Evolutionary conservation across 2,329 filamentous ascomycete species (phyloP), one percentile per base, ranked within the genome.

Genomic region (Neofusicoccum sp.): DNA sequence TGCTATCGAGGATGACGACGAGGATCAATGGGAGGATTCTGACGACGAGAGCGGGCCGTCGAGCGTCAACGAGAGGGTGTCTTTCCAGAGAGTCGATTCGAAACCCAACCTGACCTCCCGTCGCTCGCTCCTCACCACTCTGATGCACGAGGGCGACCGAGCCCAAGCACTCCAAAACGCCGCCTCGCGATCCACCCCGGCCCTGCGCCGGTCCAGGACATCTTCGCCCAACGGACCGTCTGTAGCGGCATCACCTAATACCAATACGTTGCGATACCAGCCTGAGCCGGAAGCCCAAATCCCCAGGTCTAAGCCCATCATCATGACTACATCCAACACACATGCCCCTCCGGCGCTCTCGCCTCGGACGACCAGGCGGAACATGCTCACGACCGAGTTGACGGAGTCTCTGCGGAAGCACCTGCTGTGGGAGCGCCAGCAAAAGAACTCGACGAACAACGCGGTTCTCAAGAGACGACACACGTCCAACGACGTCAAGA

Each of bases 311-410:
- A 92, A 94, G 76, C 92, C 93, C 33, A 97, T 97, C 72, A 86
- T 89, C 71, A 86, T 89, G 72, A 89, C 87, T 12, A 85, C 89
- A 22, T 85, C 85, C n/a, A 88, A 88, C 63, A 81, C 81, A 5
- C 87, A 90, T 67, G 50, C 50, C 12, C 89, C 91, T 62, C 87
- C 88, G 33, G 91, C 92, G 1, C 84, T 97, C 67, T 98, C 95
- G 4, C 95, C 95, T 3, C 87, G 93, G 64, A 97, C 94, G 0
- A 97, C 93, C 0, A 87, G 95, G 58, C 87, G 93, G 65, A 96
- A 97, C 77, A 99, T 99, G 95, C 85, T 99, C 63, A 90, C 92
- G 7, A 96, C 92, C 0, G 95, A 99, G 79, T 82, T 99, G 61
- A 97, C 94, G 2, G 93, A 97, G 75, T 96, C 92, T 28, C 87